phyloP scores from a whole-genome alignment of 148 eudicot species.

The Vaccinium myrtillus region DNA sequence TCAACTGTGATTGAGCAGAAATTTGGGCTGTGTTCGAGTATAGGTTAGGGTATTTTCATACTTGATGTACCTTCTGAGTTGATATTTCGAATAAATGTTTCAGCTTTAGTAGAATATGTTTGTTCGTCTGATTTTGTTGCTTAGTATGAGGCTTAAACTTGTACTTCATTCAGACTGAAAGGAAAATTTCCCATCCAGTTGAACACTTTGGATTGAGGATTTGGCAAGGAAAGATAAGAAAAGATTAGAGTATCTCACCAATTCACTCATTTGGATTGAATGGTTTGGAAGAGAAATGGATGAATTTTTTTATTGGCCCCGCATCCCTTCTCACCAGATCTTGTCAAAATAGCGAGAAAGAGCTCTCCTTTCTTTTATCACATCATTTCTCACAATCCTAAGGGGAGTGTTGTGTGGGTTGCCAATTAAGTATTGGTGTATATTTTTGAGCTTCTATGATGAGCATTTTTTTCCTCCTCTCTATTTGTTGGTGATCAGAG shows the following conservation, averaged over 20 bases:
- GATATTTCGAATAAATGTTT: background rate
- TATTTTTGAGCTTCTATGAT: background rate
- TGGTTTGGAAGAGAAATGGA: too few relatives aligned
- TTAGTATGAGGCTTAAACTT: background rate
- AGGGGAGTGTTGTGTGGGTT: too few relatives aligned
- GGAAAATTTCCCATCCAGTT: background rate
- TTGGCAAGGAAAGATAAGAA: too few relatives aligned
- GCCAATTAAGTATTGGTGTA: too few relatives aligned
- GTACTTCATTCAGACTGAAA: background rate
- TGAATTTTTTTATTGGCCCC: too few relatives aligned
- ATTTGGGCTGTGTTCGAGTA: background rate
- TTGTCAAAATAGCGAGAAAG: too few relatives aligned
- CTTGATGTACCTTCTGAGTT: conserved; percentile 4
- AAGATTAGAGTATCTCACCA: too few relatives aligned
- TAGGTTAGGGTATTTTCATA: background rate
- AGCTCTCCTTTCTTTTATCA: too few relatives aligned
- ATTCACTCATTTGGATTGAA: too few relatives aligned
- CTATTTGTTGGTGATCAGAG: background rate
- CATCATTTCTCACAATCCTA: too few relatives aligned
- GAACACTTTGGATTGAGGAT: background rate
- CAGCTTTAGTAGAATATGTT: background rate
- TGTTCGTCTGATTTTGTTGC: background rate
- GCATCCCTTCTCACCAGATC: too few relatives aligned
- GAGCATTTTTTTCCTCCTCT: background rate
- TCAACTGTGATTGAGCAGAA: background rate